Evolutionary conservation across 2,329 filamentous ascomycete species (phyloP).

Genomic region (Coniella lustricola): DNA sequence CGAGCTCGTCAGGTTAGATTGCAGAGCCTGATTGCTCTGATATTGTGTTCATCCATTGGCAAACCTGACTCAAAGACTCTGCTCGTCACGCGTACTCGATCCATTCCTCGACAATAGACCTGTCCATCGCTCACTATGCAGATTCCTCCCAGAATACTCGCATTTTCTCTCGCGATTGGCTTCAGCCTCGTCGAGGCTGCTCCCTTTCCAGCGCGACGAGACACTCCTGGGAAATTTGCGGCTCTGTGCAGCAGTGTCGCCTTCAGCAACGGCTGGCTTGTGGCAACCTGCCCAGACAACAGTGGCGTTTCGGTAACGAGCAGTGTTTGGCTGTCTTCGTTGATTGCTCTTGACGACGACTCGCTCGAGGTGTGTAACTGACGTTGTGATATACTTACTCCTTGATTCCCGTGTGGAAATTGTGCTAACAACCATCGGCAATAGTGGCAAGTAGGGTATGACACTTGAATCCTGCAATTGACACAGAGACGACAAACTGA

Average conservation of each 20-base stretch:
- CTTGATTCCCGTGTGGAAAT: no score
- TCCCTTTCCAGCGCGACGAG: neutral
- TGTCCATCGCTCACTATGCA: neutral
- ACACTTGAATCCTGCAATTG: neutral
- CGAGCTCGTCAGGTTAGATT: no score
- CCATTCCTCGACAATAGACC: neutral
- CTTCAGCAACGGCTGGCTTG: slow-evolving; percentile 1
- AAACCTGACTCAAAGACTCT: no score
- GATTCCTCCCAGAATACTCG: neutral
- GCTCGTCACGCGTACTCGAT: no score
- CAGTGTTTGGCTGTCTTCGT: neutral
- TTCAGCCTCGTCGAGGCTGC: neutral
- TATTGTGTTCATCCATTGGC: no score
- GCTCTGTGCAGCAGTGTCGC: neutral
- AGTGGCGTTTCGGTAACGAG: neutral
- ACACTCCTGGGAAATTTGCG: neutral
- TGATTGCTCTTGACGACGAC: neutral
- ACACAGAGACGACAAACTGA: neutral
- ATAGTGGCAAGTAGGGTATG: neutral
- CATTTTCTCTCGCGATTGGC: neutral
- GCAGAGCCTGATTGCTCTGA: no score
- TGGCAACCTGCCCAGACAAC: neutral
- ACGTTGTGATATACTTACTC: no score
- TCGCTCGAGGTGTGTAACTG: neutral
- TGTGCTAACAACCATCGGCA: neutral